Evolutionary conservation across 495 filamentous ascomycete genomes (phyloP), one percentile per base, ranked within the genome.

Genomic region (Trichoderma erinaceum): DNA sequence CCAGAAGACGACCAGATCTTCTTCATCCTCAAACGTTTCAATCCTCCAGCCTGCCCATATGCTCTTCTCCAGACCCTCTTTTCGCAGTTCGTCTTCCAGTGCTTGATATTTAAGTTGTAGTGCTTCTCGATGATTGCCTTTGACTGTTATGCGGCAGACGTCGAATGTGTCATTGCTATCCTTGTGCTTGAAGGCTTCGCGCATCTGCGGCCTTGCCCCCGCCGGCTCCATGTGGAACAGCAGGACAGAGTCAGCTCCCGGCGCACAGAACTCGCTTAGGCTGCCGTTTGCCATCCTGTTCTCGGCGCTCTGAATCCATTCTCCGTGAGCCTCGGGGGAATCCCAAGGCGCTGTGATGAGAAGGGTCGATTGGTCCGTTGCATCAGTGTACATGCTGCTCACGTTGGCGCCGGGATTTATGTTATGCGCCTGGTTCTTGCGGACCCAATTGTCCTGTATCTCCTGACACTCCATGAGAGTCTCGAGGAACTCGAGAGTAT

Each of bases 261-360:
- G 74, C 63, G 67, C 71, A 8, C 70, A 63, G 63, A 77, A 76
- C 63, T 72, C 71, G 10, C 16, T 27, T 18, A 79, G 65, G 23
- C 32, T 64, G 4, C 63, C 70, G 66, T 73, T 76, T 43, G 66
- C 69, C 0, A 63, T 27, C 63, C 69, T 58, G 68, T 80, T 80
- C 38, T 75, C 77, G 23, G 73, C 70, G 12, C 76, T 79, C 29
- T 72, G 72, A 25, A 84, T 75, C 83, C 84, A 87, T n/a, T 78
- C 68, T 63, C 71, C 70, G 68, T 87, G 86, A 23, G 78, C 73
- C 2, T 71, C 76, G 12, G 80, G 74, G 2, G 82, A 83, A 16
- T 77, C 76, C 85, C 85, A 87, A 27, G 78, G 77, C 41, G 83
- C 83, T 2, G 82, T 73, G 18, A 86, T 71, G 66, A 86, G 79